Conservation (phyloP, 257 asterid species). For the Striga asiatica region DNA sequence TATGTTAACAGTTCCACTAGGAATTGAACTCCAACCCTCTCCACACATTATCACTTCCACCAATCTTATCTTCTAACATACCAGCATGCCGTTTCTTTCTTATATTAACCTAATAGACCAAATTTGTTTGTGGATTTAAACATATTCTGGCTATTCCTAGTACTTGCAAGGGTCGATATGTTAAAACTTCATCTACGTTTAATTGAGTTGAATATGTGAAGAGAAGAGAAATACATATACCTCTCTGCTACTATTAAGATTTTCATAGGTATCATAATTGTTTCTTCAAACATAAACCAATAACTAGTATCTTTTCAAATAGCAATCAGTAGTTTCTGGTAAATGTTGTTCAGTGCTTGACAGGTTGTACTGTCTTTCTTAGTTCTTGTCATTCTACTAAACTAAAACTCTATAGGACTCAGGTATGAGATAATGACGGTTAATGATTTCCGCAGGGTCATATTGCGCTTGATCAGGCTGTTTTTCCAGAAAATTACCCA, state of each 20-base stretch:
- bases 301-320: not conserved
- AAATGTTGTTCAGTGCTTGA: not conserved
- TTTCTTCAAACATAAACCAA: not conserved
- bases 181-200: not conserved
- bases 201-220: not conserved
- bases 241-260: not conserved
- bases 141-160: too few species aligned
- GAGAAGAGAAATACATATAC: not conserved
- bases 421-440: slow-evolving; percentile 5
- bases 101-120: not conserved
- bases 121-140: not conserved
- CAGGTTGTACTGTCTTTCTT: not conserved
- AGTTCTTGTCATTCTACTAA: not conserved
- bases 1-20: not conserved
- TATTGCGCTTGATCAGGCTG: slow-evolving; percentile 89
- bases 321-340: not conserved
- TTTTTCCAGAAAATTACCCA: slow-evolving; percentile 92
- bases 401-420: not conserved
- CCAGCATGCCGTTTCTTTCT: not conserved
- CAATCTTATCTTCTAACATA: not conserved
- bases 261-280: not conserved
- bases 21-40: not conserved
- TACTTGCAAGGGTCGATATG: not conserved
- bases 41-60: not conserved
- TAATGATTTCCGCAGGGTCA: slow-evolving; percentile 62